Base-by-base conservation (phyloP, 768 basidiomycete genomes). In the Mrakia frigida region DNA sequence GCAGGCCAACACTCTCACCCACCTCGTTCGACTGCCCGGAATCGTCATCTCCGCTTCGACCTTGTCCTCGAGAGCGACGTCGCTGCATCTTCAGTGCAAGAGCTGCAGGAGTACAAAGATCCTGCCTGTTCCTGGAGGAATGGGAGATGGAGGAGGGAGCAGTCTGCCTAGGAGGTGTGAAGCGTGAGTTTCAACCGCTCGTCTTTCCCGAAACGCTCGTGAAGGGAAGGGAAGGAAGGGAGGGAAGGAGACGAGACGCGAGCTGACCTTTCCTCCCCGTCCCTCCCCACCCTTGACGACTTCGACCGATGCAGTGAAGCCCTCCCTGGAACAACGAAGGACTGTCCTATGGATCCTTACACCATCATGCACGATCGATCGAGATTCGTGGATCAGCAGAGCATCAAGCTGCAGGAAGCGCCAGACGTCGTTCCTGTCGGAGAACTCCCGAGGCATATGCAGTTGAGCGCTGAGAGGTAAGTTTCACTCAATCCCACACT, bases 381-480 rank as follows among this genome's bases (percentile, higher is more conserved):
- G 43, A 87, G 88, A 9, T 99, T 98, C 81, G 91, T 94, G 11
- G 97, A 99, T 82, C 94, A 97, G 80, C 97, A 99, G 84, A 92
- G 89, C 16, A 87, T 99, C 80, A 99, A 99, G 83, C 88, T 99
- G 18, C 97, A 99, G 84, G 97, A 99, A 84, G 95, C 96, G 25
- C 97, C 97, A 0, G 97, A 99, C 83, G 97, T 98, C 93, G 97
- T 99, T 1, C 97, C 97, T 0, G 95, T 98, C 35, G 97, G 97
- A 87, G 97, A 99, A 82, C 86, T 99, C 59, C 97, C 97, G 13
- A 85, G 95, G 69, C 97, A 98, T 82, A 94, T 99, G 87, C 87
- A 96, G 70, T 86, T 99, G 35, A 95, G 92, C 39, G 89, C 89
- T 6, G 97, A 99, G 83, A 86, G 96, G 83, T 84, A 31, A 61